A percentile compares a stretch with the other conserved stretches of the same genome.
These are phyloP conservation scores for Ascochyta clinopodiicola DNA, from an alignment of 2,329 filamentous ascomycete species.

Conservation along the genomic window DNA sequence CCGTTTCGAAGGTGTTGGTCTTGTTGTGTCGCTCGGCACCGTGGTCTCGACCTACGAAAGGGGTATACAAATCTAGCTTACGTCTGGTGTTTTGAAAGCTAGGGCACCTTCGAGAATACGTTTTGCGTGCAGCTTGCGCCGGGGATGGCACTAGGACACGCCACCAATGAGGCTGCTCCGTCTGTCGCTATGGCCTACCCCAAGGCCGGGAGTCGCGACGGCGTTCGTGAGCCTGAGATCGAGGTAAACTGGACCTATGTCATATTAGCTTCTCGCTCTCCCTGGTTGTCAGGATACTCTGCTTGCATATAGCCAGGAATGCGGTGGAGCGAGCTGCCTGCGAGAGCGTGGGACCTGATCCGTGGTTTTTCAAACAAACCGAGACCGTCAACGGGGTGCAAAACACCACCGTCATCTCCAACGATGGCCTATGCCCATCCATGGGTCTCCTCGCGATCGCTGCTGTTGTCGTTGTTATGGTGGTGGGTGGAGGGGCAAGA, in stretches of 20 bases:
- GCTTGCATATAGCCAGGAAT: not conserved
- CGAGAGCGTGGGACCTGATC: not conserved
- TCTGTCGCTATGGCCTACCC: not conserved
- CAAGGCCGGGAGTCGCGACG: not conserved
- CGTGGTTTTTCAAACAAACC: not conserved
- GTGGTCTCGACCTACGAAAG: not conserved
- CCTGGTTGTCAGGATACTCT: not conserved
- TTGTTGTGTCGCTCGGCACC: not conserved
- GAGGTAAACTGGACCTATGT: not conserved
- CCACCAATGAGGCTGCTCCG: not conserved
- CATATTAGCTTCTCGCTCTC: not conserved
- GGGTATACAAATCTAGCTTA: not conserved
- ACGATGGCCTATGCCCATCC: not conserved
- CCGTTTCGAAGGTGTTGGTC: not conserved
- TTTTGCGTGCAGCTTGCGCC: not conserved
- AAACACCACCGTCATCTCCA: not conserved
- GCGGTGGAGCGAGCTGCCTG: not conserved
- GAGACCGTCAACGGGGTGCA: not conserved
- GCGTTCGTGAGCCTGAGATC: not conserved
- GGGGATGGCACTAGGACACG: not conserved
- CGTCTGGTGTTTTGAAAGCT: not conserved
- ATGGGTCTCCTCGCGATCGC: not conserved
- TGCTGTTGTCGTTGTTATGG: not conserved
- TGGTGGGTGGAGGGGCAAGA: not conserved
- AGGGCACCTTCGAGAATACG: no score